phyloP scores from a whole-genome alignment of 2,329 filamentous ascomycete genomes.

The Cephalotrichum gorgonifer region DNA sequence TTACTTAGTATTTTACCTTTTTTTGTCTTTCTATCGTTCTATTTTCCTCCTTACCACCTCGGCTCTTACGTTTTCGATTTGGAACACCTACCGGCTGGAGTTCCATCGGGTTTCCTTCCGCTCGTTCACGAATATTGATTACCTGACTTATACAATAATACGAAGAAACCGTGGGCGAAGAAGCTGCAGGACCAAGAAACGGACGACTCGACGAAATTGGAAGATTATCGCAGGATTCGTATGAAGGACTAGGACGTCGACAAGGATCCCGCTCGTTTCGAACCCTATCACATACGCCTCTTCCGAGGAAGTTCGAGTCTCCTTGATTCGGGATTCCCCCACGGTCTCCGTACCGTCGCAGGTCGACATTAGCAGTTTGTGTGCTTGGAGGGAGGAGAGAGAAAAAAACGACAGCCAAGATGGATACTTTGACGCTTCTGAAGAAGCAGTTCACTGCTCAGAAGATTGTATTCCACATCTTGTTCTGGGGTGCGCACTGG shows the following conservation, averaged over 20 bases:
- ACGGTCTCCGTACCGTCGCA: constrained; percentile 29
- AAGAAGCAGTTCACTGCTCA: constrained; percentile 56
- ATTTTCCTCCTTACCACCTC: no score
- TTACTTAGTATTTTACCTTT: constrained; percentile 19
- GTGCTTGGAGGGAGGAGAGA: constrained; percentile 6
- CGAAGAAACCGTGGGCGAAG: background rate
- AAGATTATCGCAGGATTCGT: background rate
- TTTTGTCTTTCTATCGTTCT: constrained; percentile 7
- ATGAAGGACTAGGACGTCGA: background rate
- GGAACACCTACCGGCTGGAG: constrained; percentile 1
- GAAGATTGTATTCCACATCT: constrained; percentile 68
- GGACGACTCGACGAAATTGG: background rate
- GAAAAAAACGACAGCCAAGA: constrained; percentile 24
- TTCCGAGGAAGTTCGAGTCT: background rate
- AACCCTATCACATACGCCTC: background rate
- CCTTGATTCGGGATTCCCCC: background rate
- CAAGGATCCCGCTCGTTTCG: background rate
- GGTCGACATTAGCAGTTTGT: constrained; percentile 39
- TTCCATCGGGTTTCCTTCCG: constrained; percentile 1
- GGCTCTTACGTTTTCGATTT: background rate
- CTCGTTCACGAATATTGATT: constrained; percentile 1
- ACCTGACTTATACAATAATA: background rate
- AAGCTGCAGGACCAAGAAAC: background rate
- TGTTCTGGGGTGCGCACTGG: constrained; percentile 74
- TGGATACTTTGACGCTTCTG: constrained; percentile 30